Conservation (phyloP, 169 alveolate genomes). For the Plasmodium yoelii region DNA sequence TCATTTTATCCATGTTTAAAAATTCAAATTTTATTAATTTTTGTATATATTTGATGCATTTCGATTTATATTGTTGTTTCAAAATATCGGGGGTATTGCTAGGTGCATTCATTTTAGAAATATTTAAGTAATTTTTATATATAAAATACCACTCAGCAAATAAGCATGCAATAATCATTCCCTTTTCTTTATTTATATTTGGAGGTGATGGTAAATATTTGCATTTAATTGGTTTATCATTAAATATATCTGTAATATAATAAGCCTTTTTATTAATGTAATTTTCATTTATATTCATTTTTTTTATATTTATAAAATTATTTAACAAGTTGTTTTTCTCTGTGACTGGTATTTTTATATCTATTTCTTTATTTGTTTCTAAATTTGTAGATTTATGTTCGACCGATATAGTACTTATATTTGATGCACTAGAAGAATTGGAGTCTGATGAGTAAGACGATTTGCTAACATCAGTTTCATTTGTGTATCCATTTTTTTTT, state of each 20-base stretch:
- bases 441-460: constrained; percentile 8
- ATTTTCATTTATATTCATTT: constrained; percentile 10
- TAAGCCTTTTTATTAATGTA: constrained; percentile 10
- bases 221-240: constrained; percentile 47
- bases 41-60: constrained; percentile 46
- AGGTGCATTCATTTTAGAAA: constrained; percentile 34
- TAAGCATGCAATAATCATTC: constrained; percentile 42
- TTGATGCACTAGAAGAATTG: constrained; percentile 31
- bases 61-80: constrained; percentile 52
- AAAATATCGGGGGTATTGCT: constrained; percentile 24
- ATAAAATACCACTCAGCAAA: constrained; percentile 74
- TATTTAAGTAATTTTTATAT: constrained; percentile 65
- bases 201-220: constrained; percentile 71
- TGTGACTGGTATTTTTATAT: background rate
- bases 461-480: constrained; percentile 1
- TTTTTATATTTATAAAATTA: constrained; percentile 11
- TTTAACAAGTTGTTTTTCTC: constrained; percentile 14
- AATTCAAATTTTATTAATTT: constrained; percentile 44
- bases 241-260: constrained; percentile 34
- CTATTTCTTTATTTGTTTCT: constrained; percentile 13
- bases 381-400: background rate
- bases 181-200: constrained; percentile 42
- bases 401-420: constrained; percentile 31
- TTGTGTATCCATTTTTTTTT: background rate
- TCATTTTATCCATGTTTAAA: constrained; percentile 48